phyloP scores from a whole-genome alignment of 148 eudicot species.

The Rhododendron simsii region DNA sequence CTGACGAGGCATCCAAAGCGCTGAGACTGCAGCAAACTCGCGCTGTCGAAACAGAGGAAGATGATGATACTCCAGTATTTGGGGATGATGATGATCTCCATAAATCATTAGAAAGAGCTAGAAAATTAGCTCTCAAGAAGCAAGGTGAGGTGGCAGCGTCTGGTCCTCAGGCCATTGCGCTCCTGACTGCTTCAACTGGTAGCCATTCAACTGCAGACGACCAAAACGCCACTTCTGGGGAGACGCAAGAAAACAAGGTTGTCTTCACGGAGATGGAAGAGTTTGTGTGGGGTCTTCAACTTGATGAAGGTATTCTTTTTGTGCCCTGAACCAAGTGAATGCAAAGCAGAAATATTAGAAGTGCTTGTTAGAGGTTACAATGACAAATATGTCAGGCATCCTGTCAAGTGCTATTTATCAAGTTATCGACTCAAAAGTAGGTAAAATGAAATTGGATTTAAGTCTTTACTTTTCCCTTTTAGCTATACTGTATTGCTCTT shows the following conservation, averaged over 20 bases:
- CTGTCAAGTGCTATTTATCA: not conserved
- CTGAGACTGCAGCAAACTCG: conserved; percentile 46
- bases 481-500: not conserved
- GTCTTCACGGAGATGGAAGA: conserved; percentile 99
- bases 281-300: conserved; percentile 97
- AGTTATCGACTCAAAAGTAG: not conserved
- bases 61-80: conserved; percentile 46
- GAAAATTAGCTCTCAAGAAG: conserved; percentile 80
- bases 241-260: conserved; percentile 70
- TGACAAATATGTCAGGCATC: not conserved
- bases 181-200: conserved; percentile 44
- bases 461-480: not conserved
- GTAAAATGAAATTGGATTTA: not conserved
- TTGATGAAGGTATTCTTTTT: conserved; percentile 66
- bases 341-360: not conserved
- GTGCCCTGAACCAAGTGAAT: not conserved
- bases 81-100: conserved; percentile 88
- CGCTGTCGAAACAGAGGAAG: conserved; percentile 30
- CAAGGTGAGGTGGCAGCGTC: conserved; percentile 37
- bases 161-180: conserved; percentile 64
- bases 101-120: conserved; percentile 71
- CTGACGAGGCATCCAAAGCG: conserved; percentile 84
- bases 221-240: conserved; percentile 39
- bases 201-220: conserved; percentile 39
- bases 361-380: not conserved